Percentiles rank a stretch among this genome's conserved stretches.
phyloP scores from a whole-genome alignment of 345 rosid species.

The Euphorbia peplus region DNA sequence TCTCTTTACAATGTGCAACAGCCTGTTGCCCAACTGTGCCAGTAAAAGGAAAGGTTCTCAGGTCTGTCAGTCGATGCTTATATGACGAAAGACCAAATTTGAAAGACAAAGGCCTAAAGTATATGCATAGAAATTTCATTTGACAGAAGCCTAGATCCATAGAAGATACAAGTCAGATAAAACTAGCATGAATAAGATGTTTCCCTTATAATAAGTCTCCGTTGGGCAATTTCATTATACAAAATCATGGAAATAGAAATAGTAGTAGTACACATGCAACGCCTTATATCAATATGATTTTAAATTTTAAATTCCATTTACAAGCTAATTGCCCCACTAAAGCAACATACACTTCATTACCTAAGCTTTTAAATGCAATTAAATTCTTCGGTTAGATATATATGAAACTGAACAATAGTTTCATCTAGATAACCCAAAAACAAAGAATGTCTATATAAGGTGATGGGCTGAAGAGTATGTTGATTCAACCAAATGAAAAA shows the following conservation, averaged over 20 bases:
- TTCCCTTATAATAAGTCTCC: not conserved
- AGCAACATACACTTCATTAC: not conserved
- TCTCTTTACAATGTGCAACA: constrained; percentile 82
- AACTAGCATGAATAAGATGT: not conserved
- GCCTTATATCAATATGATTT: not conserved
- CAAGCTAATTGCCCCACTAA: not conserved
- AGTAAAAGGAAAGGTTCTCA: constrained; percentile 7
- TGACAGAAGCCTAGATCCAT: not conserved
- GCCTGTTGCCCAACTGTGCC: constrained; percentile 71
- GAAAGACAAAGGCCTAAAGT: not conserved
- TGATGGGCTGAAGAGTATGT: not conserved
- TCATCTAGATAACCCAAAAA: not conserved
- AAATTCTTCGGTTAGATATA: not conserved
- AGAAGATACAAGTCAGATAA: not conserved
- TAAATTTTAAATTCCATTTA: not conserved
- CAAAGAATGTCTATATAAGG: not conserved
- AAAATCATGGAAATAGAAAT: not conserved
- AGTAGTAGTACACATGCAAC: not conserved
- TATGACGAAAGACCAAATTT: not conserved
- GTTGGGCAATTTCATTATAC: not conserved
- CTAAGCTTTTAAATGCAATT: not conserved
- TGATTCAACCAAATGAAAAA: not conserved
- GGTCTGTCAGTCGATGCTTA: not conserved
- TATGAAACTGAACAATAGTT: not conserved
- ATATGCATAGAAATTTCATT: not conserved